phyloP scores from a whole-genome alignment of 192 early-diverging fungal species.

The Chytriomyces sp. region DNA sequence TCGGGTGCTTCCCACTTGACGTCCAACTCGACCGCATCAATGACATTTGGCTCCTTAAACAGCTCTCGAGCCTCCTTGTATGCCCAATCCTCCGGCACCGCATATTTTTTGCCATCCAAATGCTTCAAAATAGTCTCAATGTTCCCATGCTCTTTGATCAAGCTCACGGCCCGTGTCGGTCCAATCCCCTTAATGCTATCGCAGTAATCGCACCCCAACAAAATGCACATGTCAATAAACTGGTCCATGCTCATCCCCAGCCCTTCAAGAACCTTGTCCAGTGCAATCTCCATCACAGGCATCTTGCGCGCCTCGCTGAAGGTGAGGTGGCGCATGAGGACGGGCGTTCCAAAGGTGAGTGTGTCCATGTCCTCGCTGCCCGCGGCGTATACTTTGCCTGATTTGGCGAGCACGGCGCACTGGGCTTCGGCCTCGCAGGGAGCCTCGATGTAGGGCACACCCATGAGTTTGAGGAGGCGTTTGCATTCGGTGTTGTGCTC shows the following conservation, averaged over 20 bases:
- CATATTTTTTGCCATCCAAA: constrained; percentile 76
- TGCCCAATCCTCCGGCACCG: constrained; percentile 86
- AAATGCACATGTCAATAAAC: constrained; percentile 97
- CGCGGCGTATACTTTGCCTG: constrained; percentile 91
- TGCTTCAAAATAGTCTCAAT: constrained; percentile 80
- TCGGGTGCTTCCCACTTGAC: constrained; percentile 60
- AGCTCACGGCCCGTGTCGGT: constrained; percentile 75
- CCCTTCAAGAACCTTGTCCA: constrained; percentile 80
- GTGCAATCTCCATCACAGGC: constrained; percentile 86
- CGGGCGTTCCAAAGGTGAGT: constrained; percentile 86
- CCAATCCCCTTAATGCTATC: constrained; percentile 94
- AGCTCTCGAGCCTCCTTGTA: constrained; percentile 87
- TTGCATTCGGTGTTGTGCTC: constrained; percentile 95
- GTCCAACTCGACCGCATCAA: constrained; percentile 67
- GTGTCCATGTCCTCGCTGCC: constrained; percentile 99
- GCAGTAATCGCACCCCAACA: constrained; percentile 97
- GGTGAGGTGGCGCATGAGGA: constrained; percentile 90
- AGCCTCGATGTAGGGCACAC: constrained; percentile 90
- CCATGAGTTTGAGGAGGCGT: constrained; percentile 85
- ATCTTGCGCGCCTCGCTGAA: constrained; percentile 86
- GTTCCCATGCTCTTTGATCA: constrained; percentile 82
- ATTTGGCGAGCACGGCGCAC: constrained; percentile 87
- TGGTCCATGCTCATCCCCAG: constrained; percentile 73
- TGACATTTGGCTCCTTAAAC: constrained; percentile 81
- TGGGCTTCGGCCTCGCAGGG: constrained; percentile 98